Evolutionary conservation across 1,284 basidiomycete genomes (phyloP).

Genomic region (Melampsora larici-populina): DNA sequence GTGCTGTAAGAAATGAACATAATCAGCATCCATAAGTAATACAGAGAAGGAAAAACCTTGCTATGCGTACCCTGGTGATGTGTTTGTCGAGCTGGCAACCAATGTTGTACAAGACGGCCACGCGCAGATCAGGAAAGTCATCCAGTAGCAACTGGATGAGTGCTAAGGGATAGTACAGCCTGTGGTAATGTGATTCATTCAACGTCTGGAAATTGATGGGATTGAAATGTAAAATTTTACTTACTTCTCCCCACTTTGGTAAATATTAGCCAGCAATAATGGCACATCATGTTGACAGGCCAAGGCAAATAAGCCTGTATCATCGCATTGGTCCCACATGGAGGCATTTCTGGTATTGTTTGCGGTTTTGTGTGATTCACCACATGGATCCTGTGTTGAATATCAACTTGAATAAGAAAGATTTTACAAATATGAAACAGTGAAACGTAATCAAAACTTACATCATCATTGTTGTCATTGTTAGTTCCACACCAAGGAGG

Average conservation of each 20-base stretch:
- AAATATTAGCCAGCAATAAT: background rate
- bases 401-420: background rate
- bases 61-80: constrained; percentile 17
- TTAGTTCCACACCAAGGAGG: background rate
- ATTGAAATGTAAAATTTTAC: background rate
- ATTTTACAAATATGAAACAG: background rate
- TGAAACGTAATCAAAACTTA: background rate
- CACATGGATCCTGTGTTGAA: background rate
- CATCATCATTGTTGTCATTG: background rate
- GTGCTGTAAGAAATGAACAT: background rate
- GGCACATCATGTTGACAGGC: constrained; percentile 14
- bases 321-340: constrained; percentile 9
- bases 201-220: background rate
- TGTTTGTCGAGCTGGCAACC: constrained; percentile 19
- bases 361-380: background rate
- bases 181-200: background rate
- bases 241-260: constrained; percentile 13
- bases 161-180: constrained; percentile 5
- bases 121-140: background rate
- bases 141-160: background rate
- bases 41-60: background rate
- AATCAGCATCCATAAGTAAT: background rate
- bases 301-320: constrained; percentile 10
- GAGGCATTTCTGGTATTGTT: background rate
- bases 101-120: constrained; percentile 4